Evolutionary conservation across 345 rosid genomes (phyloP).

Genomic region (Luvunga scandens): DNA sequence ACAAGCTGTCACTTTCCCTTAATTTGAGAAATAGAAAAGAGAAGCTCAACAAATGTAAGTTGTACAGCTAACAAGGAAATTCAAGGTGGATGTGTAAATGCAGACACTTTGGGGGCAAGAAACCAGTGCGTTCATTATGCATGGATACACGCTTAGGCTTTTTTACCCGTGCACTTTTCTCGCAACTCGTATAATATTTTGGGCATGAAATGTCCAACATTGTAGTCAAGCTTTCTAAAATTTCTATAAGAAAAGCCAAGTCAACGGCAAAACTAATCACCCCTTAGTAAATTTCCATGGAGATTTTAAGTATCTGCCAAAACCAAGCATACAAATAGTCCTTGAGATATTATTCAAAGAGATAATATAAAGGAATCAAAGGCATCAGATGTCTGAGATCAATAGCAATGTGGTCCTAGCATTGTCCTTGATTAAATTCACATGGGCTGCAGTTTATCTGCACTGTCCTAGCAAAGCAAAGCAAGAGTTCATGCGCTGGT

Average conservation of each 20-base stretch:
- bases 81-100: background rate
- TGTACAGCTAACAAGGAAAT: background rate
- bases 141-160: background rate
- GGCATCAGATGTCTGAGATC: background rate
- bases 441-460: constrained; percentile 15
- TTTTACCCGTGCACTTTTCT: background rate
- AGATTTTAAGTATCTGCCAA: background rate
- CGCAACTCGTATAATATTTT: background rate
- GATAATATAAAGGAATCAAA: background rate
- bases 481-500: background rate
- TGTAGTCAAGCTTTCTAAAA: background rate
- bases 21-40: background rate
- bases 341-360: background rate
- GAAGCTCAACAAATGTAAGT: background rate
- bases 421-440: constrained; percentile 2
- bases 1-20: background rate
- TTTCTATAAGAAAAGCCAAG: background rate
- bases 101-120: background rate
- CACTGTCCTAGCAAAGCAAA: background rate
- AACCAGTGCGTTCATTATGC: background rate
- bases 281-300: background rate
- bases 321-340: background rate
- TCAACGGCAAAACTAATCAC: background rate
- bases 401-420: constrained; percentile 8
- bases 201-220: background rate